Percentiles rank a stretch among this genome's conserved stretches.
Evolutionary conservation across 2,329 filamentous ascomycete genomes (phyloP).

Genomic region (Chaetomiaceae sp.): DNA sequence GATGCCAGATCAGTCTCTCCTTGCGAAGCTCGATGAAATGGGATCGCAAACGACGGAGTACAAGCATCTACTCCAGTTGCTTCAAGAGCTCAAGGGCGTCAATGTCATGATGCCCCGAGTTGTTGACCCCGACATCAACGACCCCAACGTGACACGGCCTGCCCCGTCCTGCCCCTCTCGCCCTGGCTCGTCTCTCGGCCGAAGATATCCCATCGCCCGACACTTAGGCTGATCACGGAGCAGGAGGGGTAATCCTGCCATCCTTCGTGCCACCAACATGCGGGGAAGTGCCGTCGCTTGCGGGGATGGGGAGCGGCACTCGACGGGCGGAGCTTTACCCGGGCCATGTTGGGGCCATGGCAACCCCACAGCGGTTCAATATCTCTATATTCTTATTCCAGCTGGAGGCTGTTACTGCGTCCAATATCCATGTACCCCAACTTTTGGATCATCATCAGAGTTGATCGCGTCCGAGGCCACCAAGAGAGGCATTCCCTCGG

Average conservation of each 20-base stretch:
- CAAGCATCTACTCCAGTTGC: too few relatives aligned
- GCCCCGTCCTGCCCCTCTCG: not conserved
- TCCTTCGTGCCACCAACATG: not conserved
- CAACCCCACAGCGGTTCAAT: not conserved
- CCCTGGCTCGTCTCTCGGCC: conserved; percentile 12
- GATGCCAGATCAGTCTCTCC: too few relatives aligned
- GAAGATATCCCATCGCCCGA: conserved; percentile 16
- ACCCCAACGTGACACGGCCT: too few relatives aligned
- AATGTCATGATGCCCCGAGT: too few relatives aligned
- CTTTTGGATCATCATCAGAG: not conserved
- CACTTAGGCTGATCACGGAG: conserved; percentile 10
- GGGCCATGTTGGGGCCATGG: not conserved
- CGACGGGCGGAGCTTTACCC: not conserved
- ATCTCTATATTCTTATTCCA: not conserved
- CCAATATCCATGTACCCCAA: not conserved
- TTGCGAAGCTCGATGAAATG: too few relatives aligned
- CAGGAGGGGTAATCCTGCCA: not conserved
- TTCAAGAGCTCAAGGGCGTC: too few relatives aligned
- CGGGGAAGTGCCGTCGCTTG: conserved; percentile 3
- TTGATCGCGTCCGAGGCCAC: not conserved
- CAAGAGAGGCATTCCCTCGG: not conserved
- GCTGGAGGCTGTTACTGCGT: not conserved
- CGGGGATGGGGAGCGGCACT: not conserved
- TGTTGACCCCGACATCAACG: not conserved
- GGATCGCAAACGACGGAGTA: too few relatives aligned